Base-by-base conservation (phyloP, 768 basidiomycete species). In the Leccinellum albellum region DNA sequence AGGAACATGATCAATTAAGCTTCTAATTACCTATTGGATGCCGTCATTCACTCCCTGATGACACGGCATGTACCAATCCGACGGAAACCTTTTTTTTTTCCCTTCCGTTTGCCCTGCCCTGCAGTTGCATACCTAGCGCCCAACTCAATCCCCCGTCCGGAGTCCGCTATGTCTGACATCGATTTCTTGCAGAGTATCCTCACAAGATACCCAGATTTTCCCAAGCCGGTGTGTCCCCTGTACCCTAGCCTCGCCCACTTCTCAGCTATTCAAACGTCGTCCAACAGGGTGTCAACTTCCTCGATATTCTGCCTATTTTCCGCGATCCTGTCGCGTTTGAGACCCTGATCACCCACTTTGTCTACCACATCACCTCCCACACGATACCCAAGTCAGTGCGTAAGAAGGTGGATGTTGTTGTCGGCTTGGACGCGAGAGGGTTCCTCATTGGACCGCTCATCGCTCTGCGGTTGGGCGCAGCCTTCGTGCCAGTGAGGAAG, bases 401-500 rank as follows among this genome's bases (percentile, higher is more conserved):
- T 51, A 81, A 81, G 61, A 93, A 87, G 72, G 82, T 95, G 63
- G 96, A 99, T 72, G 89, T 91, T 52, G 81, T 99, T 62, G 93
- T 99, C 55, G 97, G 91, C 31, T 81, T 99, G 45, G 97, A 99
- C 72, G 96, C 96, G 23, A 82, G 97, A 54, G 97, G 97, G 14
- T 99, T 99, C 78, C 81, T 99, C 51, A 74, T 99, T 10, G 97
- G 95, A 1, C 97, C 97, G 1, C 82, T 94, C 62, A 83, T 99
- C 64, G 97, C 97, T 5, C 74, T 92, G 66, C 80, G 96, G 56
- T 77, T 99, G 26, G 91, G 92, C 26, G 94, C 94, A 2, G 91
- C 93, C 12, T 99, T 99, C 63, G 94, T 97, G 3, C 95, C 97
- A 2, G 94, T 98, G 32, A 82, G 97, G 58, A 99, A 99, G 76